Percentiles rank a stretch among this genome's conserved stretches.
Conservation (phyloP, 371 early-diverging fungal species). For the Umbelopsis sp. region DNA sequence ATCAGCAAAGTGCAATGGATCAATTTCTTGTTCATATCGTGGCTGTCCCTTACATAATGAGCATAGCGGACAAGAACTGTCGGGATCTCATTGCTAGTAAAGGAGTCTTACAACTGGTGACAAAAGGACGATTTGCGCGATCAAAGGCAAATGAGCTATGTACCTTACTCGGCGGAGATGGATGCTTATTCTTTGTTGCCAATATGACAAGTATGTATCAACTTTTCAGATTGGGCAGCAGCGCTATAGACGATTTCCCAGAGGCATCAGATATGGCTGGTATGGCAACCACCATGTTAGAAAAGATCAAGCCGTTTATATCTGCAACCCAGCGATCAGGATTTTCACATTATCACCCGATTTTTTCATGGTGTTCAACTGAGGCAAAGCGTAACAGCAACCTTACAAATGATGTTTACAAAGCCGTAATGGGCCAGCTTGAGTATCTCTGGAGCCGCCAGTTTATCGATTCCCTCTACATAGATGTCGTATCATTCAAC, state of each 20-base stretch:
- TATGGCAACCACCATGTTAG: conserved; percentile 34
- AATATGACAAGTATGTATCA: conserved; percentile 55
- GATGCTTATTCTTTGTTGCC: conserved; percentile 58
- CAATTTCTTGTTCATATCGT: conserved; percentile 9
- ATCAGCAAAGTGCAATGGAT: conserved; percentile 30
- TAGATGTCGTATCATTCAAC: conserved; percentile 39
- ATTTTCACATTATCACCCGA: conserved; percentile 61
- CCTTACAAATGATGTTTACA: conserved; percentile 41
- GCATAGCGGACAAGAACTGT: conserved; percentile 26
- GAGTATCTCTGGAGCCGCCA: conserved; percentile 62
- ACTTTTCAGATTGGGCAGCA: conserved; percentile 2
- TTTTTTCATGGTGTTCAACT: conserved; percentile 66
- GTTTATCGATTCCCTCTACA: conserved; percentile 53
- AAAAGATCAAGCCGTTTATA: conserved; percentile 43
- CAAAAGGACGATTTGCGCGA: background rate
- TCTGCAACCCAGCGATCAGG: conserved; percentile 48
- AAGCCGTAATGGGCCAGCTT: conserved; percentile 49
- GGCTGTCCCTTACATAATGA: conserved; percentile 28
- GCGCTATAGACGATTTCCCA: conserved; percentile 2
- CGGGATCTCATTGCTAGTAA: conserved; percentile 12
- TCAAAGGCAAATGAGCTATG: conserved; percentile 19
- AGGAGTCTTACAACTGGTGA: conserved; percentile 18
- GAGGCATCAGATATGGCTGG: conserved; percentile 31
- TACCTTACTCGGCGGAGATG: conserved; percentile 45
- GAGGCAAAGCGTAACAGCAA: conserved; percentile 45